phyloP scores from a whole-genome alignment of 306 rosid genomes.

The Casuarina equisetifolia region DNA sequence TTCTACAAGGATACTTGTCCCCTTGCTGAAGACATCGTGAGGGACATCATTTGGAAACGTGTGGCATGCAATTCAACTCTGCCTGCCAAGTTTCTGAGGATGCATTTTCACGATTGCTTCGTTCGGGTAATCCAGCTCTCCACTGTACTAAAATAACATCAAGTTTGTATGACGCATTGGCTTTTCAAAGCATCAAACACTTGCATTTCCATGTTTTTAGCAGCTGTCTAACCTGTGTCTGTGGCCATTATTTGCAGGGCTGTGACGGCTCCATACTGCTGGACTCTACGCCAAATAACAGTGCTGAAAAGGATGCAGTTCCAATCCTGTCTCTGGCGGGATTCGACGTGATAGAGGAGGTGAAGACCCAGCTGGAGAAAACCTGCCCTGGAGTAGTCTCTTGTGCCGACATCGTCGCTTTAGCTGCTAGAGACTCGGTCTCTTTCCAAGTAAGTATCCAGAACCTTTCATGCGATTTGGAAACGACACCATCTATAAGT shows the following conservation, averaged over 20 bases:
- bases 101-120: slow-evolving; percentile 51
- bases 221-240: too few species aligned
- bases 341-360: slow-evolving; percentile 37
- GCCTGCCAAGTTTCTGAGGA: slow-evolving; percentile 37
- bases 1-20: slow-evolving; percentile 33
- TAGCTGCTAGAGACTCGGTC: slow-evolving; percentile 40
- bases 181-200: too few species aligned
- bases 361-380: slow-evolving; percentile 32
- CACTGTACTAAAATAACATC: too few species aligned
- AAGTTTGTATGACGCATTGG: too few species aligned
- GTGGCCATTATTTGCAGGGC: slow-evolving; percentile 20
- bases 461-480: background rate
- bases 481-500: background rate
- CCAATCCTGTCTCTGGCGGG: slow-evolving; percentile 34
- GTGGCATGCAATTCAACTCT: slow-evolving; percentile 20
- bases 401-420: slow-evolving; percentile 43
- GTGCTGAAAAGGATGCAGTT: slow-evolving; percentile 29
- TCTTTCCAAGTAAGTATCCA: slow-evolving; percentile 28
- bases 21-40: slow-evolving; percentile 16
- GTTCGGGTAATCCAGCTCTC: slow-evolving; percentile 26
- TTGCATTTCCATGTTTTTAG: too few species aligned
- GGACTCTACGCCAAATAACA: slow-evolving; percentile 24
- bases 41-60: slow-evolving; percentile 12
- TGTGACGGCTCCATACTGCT: slow-evolving; percentile 42
- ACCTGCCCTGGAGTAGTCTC: slow-evolving; percentile 33